Conservation (phyloP, 164 flowering plant genomes). For the Saururus chinensis region DNA sequence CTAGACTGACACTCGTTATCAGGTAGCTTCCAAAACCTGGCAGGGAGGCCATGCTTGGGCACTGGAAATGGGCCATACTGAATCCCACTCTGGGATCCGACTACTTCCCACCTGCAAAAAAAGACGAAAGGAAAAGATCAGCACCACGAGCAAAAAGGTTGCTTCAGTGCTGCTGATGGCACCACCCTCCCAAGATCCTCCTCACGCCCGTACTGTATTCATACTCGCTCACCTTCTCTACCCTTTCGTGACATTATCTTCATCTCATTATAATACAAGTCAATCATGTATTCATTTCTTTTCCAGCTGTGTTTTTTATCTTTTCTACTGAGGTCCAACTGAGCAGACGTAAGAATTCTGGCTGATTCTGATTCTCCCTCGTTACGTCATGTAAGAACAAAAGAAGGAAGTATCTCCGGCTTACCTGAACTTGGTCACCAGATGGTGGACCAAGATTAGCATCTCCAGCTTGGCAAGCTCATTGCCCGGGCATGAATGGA, state of each 20-base stretch:
- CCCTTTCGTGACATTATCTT: no score
- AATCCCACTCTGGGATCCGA: constrained; percentile 48
- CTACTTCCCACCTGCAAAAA: constrained; percentile 63
- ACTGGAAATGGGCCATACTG: constrained; percentile 80
- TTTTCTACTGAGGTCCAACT: no score
- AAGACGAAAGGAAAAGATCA: neutral
- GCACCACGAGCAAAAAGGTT: constrained; percentile 2
- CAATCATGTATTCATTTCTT: no score
- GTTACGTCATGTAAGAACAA: neutral
- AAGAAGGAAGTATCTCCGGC: neutral
- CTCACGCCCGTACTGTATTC: neutral
- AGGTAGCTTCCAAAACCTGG: constrained; percentile 51
- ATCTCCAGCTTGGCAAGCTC: constrained; percentile 81
- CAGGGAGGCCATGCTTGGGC: constrained; percentile 66
- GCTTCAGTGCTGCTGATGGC: constrained; percentile 1
- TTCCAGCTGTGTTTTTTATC: no score
- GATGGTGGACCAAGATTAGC: constrained; percentile 47
- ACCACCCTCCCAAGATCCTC: neutral
- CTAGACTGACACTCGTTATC: no score
- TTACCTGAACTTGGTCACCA: constrained; percentile 67
- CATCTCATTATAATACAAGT: no score
- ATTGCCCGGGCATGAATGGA: constrained; percentile 72
- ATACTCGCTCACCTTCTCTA: neutral
- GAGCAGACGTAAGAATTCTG: neutral
- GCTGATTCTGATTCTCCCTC: neutral